These are phyloP conservation scores for Talaromyces proteolyticus DNA, from an alignment of 495 filamentous ascomycete species.

Conservation along the genomic window DNA sequence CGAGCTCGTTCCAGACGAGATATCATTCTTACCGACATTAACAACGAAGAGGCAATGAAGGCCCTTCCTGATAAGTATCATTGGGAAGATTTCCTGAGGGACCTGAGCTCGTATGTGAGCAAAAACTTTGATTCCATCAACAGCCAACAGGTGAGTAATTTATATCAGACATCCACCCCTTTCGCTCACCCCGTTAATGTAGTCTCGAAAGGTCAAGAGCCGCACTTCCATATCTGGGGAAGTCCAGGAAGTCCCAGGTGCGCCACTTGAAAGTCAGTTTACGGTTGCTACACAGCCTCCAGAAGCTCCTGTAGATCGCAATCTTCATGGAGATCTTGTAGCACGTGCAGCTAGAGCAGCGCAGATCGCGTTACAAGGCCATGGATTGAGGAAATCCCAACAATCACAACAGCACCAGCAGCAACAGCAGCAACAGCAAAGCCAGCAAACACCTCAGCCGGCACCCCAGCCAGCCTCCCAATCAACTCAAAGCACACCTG, in stretches of 20 bases:
- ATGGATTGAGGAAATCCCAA: slow-evolving; percentile 36
- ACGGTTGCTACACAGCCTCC: slow-evolving; percentile 33
- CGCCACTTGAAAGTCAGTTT: slow-evolving; percentile 41
- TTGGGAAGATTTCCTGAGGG: slow-evolving; percentile 72
- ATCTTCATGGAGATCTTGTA: slow-evolving; percentile 47
- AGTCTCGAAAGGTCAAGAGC: slow-evolving; percentile 42
- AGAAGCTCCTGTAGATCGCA: slow-evolving; percentile 35
- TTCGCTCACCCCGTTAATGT: slow-evolving; percentile 14
- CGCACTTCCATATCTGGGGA: slow-evolving; percentile 39
- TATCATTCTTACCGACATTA: slow-evolving; percentile 57
- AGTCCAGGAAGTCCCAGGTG: slow-evolving; percentile 25
- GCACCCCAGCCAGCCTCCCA: slow-evolving; percentile 19
- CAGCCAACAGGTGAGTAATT: slow-evolving; percentile 37
- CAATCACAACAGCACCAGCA: slow-evolving; percentile 33
- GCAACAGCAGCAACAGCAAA: slow-evolving; percentile 20
- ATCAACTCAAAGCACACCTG: slow-evolving; percentile 15
- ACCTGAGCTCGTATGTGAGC: slow-evolving; percentile 67
- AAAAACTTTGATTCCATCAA: slow-evolving; percentile 66
- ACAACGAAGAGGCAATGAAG: slow-evolving; percentile 54
- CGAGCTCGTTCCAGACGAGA: slow-evolving; percentile 58
- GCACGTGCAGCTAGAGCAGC: slow-evolving; percentile 48
- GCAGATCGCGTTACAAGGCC: slow-evolving; percentile 47
- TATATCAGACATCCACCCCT: neutral
- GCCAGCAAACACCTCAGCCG: slow-evolving; percentile 19
- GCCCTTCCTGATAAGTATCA: slow-evolving; percentile 69